Conservation (phyloP, 1,139 yeast genomes). For the Hyphopichia burtonii region DNA sequence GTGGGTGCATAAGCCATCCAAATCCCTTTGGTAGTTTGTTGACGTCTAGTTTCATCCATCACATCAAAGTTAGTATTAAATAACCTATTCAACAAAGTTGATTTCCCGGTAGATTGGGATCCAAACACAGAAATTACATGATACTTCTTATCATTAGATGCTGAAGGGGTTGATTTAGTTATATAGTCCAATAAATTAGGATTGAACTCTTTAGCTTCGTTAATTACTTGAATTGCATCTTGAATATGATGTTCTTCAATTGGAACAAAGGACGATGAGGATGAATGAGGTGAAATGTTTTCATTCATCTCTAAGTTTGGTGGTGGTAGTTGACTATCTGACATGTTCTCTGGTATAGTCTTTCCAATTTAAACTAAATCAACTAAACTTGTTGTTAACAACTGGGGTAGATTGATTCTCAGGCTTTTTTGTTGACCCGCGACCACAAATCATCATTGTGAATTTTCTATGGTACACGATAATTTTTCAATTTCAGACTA, state of each 20-base stretch:
- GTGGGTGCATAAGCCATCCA: constrained; percentile 76
- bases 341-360: neutral
- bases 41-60: constrained; percentile 80
- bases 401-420: neutral
- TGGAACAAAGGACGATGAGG: constrained; percentile 45
- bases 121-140: constrained; percentile 96
- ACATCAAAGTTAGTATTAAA: constrained; percentile 90
- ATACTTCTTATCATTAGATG: constrained; percentile 65
- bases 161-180: constrained; percentile 29
- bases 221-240: constrained; percentile 71
- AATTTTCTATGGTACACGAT: neutral
- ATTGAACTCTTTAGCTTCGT: constrained; percentile 72
- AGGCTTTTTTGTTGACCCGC: neutral
- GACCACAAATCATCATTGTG: neutral
- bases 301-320: constrained; percentile 3
- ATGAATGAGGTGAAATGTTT: constrained; percentile 12
- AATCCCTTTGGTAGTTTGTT: constrained; percentile 93
- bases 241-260: constrained; percentile 29
- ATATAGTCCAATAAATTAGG: constrained; percentile 33
- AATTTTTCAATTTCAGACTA: neutral
- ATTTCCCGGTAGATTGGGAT: constrained; percentile 94
- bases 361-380: neutral
- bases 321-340: constrained; percentile 3
- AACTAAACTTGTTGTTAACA: neutral
- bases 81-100: constrained; percentile 79